Percentiles rank a stretch among this genome's conserved stretches.
These are phyloP conservation scores for Neofusicoccum umdonicola DNA, from an alignment of 2,329 filamentous ascomycete genomes.

Conservation along the genomic window DNA sequence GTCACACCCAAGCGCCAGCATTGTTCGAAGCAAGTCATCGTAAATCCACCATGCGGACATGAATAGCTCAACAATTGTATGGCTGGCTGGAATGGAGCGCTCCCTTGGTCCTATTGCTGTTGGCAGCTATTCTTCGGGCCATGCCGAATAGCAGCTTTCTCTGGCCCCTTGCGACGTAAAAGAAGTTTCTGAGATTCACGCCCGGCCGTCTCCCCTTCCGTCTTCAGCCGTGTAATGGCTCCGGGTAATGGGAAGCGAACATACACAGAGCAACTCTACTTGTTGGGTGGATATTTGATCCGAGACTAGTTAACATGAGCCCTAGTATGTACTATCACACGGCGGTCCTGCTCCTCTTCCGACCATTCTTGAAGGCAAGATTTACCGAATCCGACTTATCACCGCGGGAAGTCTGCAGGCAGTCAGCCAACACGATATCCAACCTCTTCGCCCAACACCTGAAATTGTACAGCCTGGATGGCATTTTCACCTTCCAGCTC, in stretches of 20 bases:
- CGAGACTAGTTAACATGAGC: not conserved
- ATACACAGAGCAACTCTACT: not conserved
- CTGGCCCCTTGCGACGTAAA: too few relatives aligned
- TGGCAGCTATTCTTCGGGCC: too few relatives aligned
- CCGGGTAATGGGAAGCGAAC: not conserved
- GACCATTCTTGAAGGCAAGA: conserved; percentile 23
- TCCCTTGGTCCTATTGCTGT: too few relatives aligned
- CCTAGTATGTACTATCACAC: conserved; percentile 23
- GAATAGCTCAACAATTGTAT: too few relatives aligned
- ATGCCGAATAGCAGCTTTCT: too few relatives aligned
- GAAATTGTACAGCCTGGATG: conserved; percentile 19
- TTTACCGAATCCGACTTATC: conserved; percentile 21
- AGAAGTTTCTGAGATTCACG: too few relatives aligned
- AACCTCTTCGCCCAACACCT: conserved; percentile 21
- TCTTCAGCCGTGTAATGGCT: too few relatives aligned
- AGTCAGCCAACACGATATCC: conserved; percentile 22
- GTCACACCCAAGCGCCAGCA: not conserved
- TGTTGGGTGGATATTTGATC: not conserved
- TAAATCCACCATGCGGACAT: too few relatives aligned
- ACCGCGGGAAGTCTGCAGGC: conserved; percentile 21
- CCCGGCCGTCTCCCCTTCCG: too few relatives aligned
- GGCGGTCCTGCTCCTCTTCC: conserved; percentile 23
- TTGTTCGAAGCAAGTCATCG: too few relatives aligned
- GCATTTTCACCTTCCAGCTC: conserved; percentile 23
- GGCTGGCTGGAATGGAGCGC: too few relatives aligned